These are phyloP conservation scores for Gastrolobium bilobum DNA, from an alignment of 306 rosid species.

Conservation along the genomic window DNA sequence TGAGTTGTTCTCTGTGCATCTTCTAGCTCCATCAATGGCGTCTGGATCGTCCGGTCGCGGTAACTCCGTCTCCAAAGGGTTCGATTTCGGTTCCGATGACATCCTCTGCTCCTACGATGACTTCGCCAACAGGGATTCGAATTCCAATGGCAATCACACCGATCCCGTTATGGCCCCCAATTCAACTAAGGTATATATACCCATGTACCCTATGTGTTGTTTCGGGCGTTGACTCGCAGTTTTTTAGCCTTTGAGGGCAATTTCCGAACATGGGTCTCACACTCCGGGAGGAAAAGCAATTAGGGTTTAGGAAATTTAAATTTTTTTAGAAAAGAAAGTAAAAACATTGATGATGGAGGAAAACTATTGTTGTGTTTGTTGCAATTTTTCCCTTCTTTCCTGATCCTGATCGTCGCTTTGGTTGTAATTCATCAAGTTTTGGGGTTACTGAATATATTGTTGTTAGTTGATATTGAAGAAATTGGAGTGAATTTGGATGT, in stretches of 20 bases:
- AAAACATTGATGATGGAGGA: conserved; percentile 15
- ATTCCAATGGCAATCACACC: conserved; percentile 70
- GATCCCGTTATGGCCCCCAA: conserved; percentile 66
- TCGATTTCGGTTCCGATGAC: conserved; percentile 89
- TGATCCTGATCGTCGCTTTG: conserved; percentile 8
- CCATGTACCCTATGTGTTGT: conserved; percentile 1
- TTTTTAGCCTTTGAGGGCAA: neutral
- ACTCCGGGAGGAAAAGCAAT: neutral
- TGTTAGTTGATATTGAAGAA: neutral
- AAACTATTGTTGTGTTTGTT: neutral
- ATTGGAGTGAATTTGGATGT: conserved; percentile 24
- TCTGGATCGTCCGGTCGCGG: conserved; percentile 90
- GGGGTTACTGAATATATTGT: neutral
- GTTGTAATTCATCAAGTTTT: conserved; percentile 3
- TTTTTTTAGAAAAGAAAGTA: neutral
- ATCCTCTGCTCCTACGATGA: conserved; percentile 94
- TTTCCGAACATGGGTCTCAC: conserved; percentile 29
- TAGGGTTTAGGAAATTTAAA: conserved; percentile 53
- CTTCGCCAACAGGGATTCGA: conserved; percentile 69
- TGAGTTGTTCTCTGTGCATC: conserved; percentile 36
- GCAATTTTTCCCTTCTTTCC: neutral
- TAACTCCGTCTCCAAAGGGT: conserved; percentile 78
- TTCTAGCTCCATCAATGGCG: conserved; percentile 66
- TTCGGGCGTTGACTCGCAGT: conserved; percentile 33
- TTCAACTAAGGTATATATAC: conserved; percentile 61